phyloP scores from a whole-genome alignment of 768 basidiomycete genomes.

The Aureoboletus auriporus region DNA sequence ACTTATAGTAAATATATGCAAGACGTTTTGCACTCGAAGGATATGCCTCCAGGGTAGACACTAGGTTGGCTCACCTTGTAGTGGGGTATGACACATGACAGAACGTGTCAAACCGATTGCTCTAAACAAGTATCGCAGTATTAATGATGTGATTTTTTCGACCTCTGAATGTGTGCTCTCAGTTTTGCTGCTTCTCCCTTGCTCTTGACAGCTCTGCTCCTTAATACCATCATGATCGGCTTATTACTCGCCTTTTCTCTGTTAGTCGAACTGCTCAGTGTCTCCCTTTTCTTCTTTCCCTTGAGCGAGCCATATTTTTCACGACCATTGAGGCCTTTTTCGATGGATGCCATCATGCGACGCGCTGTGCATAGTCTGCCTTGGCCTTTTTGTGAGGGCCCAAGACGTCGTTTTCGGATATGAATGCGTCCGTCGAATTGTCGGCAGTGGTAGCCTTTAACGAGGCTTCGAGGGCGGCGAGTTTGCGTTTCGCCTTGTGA shows the following conservation, averaged over 20 bases:
- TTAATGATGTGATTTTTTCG: conserved; percentile 47
- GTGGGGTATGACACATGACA: conserved; percentile 61
- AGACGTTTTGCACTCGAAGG: background rate
- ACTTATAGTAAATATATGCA: conserved; percentile 44
- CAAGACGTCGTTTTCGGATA: conserved; percentile 89
- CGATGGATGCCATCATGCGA: conserved; percentile 88
- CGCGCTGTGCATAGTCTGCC: conserved; percentile 88
- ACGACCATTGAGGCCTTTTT: conserved; percentile 90
- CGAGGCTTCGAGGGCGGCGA: conserved; percentile 71
- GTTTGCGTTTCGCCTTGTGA: conserved; percentile 82
- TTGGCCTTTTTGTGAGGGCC: conserved; percentile 93
- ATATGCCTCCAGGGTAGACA: conserved; percentile 55
- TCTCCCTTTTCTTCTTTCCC: conserved; percentile 86
- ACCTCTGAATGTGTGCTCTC: conserved; percentile 68
- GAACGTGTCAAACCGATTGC: conserved; percentile 31
- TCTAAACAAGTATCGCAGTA: conserved; percentile 10
- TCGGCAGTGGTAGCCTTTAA: conserved; percentile 51
- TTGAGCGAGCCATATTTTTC: conserved; percentile 89
- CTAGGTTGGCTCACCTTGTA: conserved; percentile 73
- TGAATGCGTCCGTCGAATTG: conserved; percentile 47
- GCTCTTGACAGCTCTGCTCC: conserved; percentile 68
- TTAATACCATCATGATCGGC: conserved; percentile 91
- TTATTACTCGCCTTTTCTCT: conserved; percentile 91
- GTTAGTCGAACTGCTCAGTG: conserved; percentile 85
- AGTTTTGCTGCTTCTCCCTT: conserved; percentile 83